These are phyloP conservation scores for Pleurotus eryngii DNA, from an alignment of 768 basidiomycete species.

Conservation along the genomic window DNA sequence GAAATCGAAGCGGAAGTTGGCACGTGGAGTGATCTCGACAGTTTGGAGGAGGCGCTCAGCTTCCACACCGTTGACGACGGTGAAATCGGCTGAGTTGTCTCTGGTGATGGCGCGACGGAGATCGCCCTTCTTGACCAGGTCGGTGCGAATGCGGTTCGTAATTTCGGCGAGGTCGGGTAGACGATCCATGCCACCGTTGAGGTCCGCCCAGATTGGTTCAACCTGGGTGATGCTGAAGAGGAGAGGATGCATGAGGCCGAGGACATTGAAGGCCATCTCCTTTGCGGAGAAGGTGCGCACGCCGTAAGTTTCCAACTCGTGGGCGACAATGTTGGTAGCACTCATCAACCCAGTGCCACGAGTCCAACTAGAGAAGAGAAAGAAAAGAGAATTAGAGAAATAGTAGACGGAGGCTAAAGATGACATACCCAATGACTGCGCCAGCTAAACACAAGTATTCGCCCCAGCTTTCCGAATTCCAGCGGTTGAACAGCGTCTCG, in stretches of 20 bases:
- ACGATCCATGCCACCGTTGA: conserved; percentile 98
- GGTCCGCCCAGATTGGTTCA: conserved; percentile 98
- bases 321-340: conserved; percentile 91
- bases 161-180: conserved; percentile 93
- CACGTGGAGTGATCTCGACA: conserved; percentile 90
- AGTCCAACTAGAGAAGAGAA: conserved; percentile 68
- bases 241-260: conserved; percentile 98
- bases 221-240: conserved; percentile 99
- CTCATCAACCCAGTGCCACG: conserved; percentile 98
- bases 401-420: neutral
- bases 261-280: conserved; percentile 99
- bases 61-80: conserved; percentile 82
- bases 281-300: conserved; percentile 98
- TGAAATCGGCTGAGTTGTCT: conserved; percentile 96
- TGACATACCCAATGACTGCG: conserved; percentile 89
- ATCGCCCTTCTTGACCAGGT: conserved; percentile 83
- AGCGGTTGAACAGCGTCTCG: conserved; percentile 97
- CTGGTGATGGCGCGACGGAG: conserved; percentile 90
- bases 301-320: conserved; percentile 88
- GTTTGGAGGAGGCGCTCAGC: conserved; percentile 92
- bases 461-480: conserved; percentile 98
- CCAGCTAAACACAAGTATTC: conserved; percentile 98
- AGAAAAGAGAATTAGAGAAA: conserved; percentile 9
- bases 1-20: conserved; percentile 97
- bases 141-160: conserved; percentile 79